phyloP scores from a whole-genome alignment of 352 stramenopile genomes.

The Globisporangium echinulatum region DNA sequence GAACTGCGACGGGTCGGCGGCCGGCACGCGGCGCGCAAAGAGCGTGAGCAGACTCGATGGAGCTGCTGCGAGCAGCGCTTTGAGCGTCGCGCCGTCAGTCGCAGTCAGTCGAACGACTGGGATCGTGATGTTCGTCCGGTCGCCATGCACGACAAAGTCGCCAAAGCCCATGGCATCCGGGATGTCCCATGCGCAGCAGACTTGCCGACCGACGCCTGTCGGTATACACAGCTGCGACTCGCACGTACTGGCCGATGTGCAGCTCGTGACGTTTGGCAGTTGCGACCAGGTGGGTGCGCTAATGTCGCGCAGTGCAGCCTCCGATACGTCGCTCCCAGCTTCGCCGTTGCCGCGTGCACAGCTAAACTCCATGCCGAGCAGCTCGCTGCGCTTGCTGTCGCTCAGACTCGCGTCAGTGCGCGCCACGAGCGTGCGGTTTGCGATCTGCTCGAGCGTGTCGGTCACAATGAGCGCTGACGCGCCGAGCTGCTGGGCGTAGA shows the following conservation, averaged over 20 bases:
- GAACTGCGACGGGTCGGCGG: constrained; percentile 55
- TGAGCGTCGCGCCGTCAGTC: constrained; percentile 46
- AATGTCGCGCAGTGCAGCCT: constrained; percentile 24
- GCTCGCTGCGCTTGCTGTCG: constrained; percentile 11
- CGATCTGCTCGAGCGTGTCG: constrained; percentile 66
- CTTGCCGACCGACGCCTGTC: constrained; percentile 36
- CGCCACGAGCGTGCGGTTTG: constrained; percentile 39
- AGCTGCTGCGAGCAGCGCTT: constrained; percentile 20
- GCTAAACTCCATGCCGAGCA: constrained; percentile 46
- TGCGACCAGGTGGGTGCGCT: constrained; percentile 21
- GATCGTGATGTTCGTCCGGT: constrained; percentile 43
- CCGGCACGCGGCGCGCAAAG: constrained; percentile 52
- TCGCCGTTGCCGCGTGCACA: constrained; percentile 45
- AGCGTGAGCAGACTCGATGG: constrained; percentile 33
- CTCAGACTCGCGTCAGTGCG: constrained; percentile 18
- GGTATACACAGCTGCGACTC: constrained; percentile 60
- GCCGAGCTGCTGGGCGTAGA: constrained; percentile 58
- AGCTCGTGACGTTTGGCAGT: constrained; percentile 36
- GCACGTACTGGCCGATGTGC: constrained; percentile 32
- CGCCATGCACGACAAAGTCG: constrained; percentile 22
- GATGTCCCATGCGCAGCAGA: constrained; percentile 80
- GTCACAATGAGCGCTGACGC: constrained; percentile 65
- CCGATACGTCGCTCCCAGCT: constrained; percentile 11
- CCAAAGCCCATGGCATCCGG: constrained; percentile 66
- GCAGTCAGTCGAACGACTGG: constrained; percentile 70